Evolutionary conservation across 1,284 basidiomycete species (phyloP).

Genomic region (Lentinula novae-zelandiae): DNA sequence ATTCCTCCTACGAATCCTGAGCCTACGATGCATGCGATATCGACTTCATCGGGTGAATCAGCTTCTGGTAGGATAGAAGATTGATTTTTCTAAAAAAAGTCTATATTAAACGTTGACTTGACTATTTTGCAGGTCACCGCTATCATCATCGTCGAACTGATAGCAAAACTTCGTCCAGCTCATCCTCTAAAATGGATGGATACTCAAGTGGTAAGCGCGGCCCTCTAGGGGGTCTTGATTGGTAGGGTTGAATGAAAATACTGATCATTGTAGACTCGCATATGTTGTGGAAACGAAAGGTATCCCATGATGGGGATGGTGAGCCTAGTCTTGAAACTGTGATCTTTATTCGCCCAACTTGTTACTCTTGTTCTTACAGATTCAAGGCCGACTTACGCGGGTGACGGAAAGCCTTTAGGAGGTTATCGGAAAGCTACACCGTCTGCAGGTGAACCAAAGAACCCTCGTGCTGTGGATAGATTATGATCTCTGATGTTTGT

Average conservation of each 20-base stretch:
- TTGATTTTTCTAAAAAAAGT: neutral
- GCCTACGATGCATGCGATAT: neutral
- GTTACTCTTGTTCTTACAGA: neutral
- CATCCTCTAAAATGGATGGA: conserved; percentile 6
- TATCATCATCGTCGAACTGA: neutral
- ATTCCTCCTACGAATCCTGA: neutral
- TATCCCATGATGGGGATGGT: neutral
- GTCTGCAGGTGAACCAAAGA: neutral
- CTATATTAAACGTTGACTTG: neutral
- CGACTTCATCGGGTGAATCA: neutral
- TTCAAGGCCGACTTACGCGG: neutral
- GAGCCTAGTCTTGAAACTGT: neutral
- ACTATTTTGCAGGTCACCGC: neutral
- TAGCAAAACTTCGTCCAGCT: conserved; percentile 5
- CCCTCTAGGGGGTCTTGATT: neutral
- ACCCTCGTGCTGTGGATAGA: neutral
- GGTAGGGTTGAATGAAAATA: neutral
- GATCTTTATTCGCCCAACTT: neutral
- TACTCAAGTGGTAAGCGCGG: conserved; percentile 7
- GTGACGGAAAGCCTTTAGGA: neutral
- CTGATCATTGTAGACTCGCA: conserved; percentile 1
- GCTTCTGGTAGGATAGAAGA: neutral
- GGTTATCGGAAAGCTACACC: neutral
- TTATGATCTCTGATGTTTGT: too few species aligned
- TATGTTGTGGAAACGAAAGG: neutral